phyloP scores from a whole-genome alignment of 2,329 filamentous ascomycete genomes.

The Fusarium sp. region DNA sequence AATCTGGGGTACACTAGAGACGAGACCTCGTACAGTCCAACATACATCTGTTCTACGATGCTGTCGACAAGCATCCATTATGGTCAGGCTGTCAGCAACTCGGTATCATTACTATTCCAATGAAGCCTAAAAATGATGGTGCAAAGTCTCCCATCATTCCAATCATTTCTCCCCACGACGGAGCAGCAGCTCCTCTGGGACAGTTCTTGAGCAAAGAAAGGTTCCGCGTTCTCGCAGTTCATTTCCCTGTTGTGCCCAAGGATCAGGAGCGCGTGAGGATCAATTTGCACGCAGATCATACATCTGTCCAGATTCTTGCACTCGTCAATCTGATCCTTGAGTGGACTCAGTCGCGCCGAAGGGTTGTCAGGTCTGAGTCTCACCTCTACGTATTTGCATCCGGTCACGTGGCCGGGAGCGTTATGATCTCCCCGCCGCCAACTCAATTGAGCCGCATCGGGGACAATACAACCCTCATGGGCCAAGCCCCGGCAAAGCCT shows the following conservation, averaged over 20 bases:
- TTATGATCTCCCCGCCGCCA: neutral
- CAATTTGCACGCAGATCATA: neutral
- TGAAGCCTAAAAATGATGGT: neutral
- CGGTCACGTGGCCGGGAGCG: neutral
- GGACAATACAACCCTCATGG: neutral
- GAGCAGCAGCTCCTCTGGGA: neutral
- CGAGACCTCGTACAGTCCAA: neutral
- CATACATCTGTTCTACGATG: neutral
- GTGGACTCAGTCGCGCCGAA: neutral
- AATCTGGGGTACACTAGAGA: neutral
- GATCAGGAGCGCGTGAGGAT: neutral
- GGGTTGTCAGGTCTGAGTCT: accelerated
- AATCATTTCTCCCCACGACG: neutral
- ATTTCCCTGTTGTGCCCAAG: neutral
- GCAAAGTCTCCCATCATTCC: neutral
- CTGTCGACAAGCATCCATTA: neutral
- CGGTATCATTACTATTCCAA: neutral
- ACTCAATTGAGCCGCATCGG: neutral
- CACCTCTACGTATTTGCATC: neutral
- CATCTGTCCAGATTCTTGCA: neutral
- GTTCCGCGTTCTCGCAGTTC: neutral
- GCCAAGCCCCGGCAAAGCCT: neutral
- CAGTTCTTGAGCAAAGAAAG: neutral
- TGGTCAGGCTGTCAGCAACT: neutral
- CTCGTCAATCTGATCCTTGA: neutral